phyloP scores from a whole-genome alignment of 306 rosid genomes.

The Prunus persica region Prunus_persica_NCBIv2 NC_034013.1:15573501-15574000 shows the following conservation, averaged over 20 bases:
- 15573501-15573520: background rate
- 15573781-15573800: background rate
- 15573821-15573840: background rate
- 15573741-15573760: background rate
- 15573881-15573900: constrained; percentile 64
- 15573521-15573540: background rate
- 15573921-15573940: constrained; percentile 93
- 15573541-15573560: background rate
- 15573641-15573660: background rate
- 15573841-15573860: background rate
- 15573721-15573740: background rate
- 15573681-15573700: background rate
- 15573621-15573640: background rate
- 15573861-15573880: constrained; percentile 11
- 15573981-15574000: constrained; percentile 60
- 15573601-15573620: background rate
- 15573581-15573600: background rate
- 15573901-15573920: constrained; percentile 81
- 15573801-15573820: background rate
- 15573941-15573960: constrained; percentile 68
- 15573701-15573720: background rate
- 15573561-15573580: background rate
- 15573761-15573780: background rate
- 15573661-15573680: background rate
- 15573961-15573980: constrained; percentile 59